Percentiles rank a stretch among this genome's conserved stretches.
phyloP scores from a whole-genome alignment of 176 grass and related monocot genomes.

The Musa troglodytarum region DNA sequence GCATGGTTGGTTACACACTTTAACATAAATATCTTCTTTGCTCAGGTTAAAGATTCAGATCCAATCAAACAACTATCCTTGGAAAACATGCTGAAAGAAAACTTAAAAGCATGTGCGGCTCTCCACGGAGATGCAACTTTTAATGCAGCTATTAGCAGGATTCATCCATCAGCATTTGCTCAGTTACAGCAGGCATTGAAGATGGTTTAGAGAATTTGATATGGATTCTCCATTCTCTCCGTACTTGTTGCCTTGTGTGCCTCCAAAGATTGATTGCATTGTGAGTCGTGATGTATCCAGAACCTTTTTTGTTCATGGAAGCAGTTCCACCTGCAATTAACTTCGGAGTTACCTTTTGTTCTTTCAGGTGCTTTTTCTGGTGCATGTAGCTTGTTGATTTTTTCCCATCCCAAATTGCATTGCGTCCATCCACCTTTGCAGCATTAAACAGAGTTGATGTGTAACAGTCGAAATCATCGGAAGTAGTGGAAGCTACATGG shows the following conservation, averaged over 20 bases:
- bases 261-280: not conserved
- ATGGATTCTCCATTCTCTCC: not conserved
- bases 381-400: not conserved
- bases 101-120: slow-evolving; percentile 79
- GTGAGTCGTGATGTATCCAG: not conserved
- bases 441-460: not conserved
- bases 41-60: slow-evolving; percentile 41
- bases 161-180: slow-evolving; percentile 90
- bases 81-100: slow-evolving; percentile 68
- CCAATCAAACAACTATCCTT: slow-evolving; percentile 83
- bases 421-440: not conserved
- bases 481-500: not conserved
- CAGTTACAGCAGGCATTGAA: slow-evolving; percentile 88
- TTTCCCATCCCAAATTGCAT: not conserved
- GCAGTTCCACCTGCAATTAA: not conserved
- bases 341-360: not conserved
- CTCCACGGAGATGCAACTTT: slow-evolving; percentile 78
- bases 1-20: not conserved
- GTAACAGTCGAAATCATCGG: not conserved
- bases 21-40: not conserved
- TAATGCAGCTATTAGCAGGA: slow-evolving; percentile 78
- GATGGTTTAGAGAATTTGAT: slow-evolving; percentile 35
- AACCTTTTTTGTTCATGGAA: too few species aligned
- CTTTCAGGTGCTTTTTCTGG: slow-evolving; percentile 2
- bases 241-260: not conserved